Evolutionary conservation across 164 flowering plant genomes (phyloP), one percentile per base, ranked within the genome.

Genomic region (Dillenia turbinata): DNA sequence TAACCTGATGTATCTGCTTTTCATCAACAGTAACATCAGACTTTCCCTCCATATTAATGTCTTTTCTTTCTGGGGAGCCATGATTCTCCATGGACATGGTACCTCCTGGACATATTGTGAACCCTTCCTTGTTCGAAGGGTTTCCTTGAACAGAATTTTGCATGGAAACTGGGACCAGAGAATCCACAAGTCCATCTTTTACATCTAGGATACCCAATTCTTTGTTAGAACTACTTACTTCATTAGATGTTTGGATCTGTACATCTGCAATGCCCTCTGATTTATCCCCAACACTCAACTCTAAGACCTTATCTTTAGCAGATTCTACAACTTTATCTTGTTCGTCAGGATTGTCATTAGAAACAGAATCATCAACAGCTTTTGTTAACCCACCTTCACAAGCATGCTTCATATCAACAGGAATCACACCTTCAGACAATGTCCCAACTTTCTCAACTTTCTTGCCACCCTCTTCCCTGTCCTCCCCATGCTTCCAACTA

Each of bases 401-500:
- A 24, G 53, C n/a, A 52, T 47, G 14, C 48, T 65, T 61, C 54
- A 49, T 54, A 59, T 10, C 46, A 15, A 17, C 44, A 44, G 55
- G n/a, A 44, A 53, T 45, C 49, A 47, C 72, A 59, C 56, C 58
- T 56, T 74, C 69, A 55, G 2, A n/a, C 15, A 16, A 22, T 50
- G 44, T 61, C 24, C 60, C 71, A 52, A 33, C 53, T 44, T 69
- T 63, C 64, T 69, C 75, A 56, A 47, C 59, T 62, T 76, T 67
- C 54, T 47, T 61, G n/a, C 44, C 17, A 68, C 54, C 57, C 40
- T 40, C 24, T 64, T 71, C 72, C 51, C 63, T 16, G 10, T 65
- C 74, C 26, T 17, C 54, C 17, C 60, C 69, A 48, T 56, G 70
- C 47, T 70, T 75, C 96, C 89, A 92, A 62, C 79, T 68, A 56